phyloP scores from a whole-genome alignment of 75 land plant species.

The Sequoia sempervirens region DNA sequence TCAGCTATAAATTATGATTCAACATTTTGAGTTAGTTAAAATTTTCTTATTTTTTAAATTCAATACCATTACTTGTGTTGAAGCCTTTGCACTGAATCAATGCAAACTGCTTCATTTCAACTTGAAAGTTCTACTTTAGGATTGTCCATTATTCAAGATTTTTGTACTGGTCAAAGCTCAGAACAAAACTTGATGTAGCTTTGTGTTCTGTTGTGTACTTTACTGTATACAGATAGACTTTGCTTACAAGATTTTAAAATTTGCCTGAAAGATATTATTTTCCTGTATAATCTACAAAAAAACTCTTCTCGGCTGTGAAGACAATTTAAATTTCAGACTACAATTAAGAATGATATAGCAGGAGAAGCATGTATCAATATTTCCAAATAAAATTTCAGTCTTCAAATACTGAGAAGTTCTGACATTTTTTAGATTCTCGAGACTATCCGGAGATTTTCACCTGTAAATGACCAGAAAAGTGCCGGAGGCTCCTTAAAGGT shows the following conservation, averaged over 20 bases:
- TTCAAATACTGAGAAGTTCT: background rate
- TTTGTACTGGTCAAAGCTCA: background rate
- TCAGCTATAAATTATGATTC: background rate
- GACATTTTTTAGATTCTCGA: background rate
- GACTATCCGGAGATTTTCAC: background rate
- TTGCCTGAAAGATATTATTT: background rate
- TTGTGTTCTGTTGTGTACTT: background rate
- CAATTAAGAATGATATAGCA: background rate
- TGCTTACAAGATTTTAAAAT: background rate
- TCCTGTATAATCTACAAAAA: background rate
- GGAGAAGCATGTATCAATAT: background rate
- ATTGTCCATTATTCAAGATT: background rate
- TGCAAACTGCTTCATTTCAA: background rate
- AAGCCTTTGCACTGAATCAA: background rate
- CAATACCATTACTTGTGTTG: background rate
- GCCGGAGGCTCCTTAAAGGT: background rate
- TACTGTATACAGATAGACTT: background rate
- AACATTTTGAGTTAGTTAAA: background rate
- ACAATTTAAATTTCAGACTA: background rate
- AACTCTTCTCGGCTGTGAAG: background rate
- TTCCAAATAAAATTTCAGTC: background rate
- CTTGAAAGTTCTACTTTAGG: background rate
- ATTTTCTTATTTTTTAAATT: background rate
- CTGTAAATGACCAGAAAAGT: background rate
- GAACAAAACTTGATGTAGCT: background rate